A percentile compares a stretch with the other conserved stretches of the same genome.
Conservation (phyloP, 139 green algal genomes). For the Micractinium conductrix region DNA sequence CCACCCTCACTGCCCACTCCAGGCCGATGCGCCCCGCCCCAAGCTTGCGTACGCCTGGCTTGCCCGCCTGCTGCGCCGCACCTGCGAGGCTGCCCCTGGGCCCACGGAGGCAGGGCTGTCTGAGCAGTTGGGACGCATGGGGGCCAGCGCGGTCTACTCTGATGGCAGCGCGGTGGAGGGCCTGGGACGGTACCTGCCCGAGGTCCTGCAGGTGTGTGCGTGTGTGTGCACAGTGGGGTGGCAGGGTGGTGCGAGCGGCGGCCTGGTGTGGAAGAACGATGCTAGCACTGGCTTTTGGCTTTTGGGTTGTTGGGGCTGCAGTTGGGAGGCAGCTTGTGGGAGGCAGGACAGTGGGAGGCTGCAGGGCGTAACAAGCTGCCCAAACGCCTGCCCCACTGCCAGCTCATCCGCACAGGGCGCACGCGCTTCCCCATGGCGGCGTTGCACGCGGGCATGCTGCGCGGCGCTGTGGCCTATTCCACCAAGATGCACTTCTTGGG, state of each 20-base stretch:
- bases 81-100: conserved; percentile 18
- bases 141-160: background rate
- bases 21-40: background rate
- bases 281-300: too few species aligned
- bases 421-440: conserved; percentile 24
- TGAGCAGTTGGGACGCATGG: conserved; percentile 31
- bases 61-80: background rate
- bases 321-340: too few species aligned
- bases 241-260: too few species aligned
- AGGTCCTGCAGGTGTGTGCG: conserved; percentile 30
- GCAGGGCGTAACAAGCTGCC: background rate
- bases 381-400: background rate
- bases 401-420: conserved; percentile 11
- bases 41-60: conserved; percentile 19
- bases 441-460: background rate
- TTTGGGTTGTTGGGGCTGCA: too few species aligned
- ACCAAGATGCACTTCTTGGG: conserved; percentile 52
- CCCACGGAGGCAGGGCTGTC: conserved; percentile 38
- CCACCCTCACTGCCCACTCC: background rate
- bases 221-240: background rate
- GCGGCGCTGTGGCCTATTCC: conserved; percentile 43
- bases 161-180: conserved; percentile 29
- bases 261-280: too few species aligned
- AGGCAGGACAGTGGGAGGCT: too few species aligned
- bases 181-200: conserved; percentile 24